Evolutionary conservation across 768 basidiomycete species (phyloP).

Genomic region (Russula lepida): DNA sequence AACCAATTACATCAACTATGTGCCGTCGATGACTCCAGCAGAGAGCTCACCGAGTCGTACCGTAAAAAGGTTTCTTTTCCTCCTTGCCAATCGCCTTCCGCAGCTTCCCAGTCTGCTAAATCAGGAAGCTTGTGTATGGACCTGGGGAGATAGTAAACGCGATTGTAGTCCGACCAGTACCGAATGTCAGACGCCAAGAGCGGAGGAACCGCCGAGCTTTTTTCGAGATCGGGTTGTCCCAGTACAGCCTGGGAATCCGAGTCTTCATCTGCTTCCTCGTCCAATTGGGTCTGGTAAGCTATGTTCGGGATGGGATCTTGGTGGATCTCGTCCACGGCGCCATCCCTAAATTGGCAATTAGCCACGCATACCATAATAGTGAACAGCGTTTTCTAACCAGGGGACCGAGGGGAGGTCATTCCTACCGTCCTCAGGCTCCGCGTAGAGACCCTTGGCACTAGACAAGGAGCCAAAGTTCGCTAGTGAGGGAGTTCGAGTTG

Average conservation of each 20-base stretch:
- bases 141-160: constrained; percentile 55
- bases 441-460: constrained; percentile 34
- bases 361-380: background rate
- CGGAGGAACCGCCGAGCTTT: background rate
- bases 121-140: constrained; percentile 60
- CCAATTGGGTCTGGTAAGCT: constrained; percentile 43
- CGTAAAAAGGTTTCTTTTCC: constrained; percentile 44
- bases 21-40: background rate
- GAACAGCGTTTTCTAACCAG: constrained; percentile 6
- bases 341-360: constrained; percentile 35
- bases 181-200: constrained; percentile 31
- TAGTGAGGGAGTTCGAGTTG: constrained; percentile 24
- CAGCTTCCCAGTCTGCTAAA: constrained; percentile 43
- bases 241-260: background rate
- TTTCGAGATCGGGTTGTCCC: background rate
- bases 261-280: constrained; percentile 26
- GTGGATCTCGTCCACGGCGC: constrained; percentile 39
- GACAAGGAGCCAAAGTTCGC: constrained; percentile 61
- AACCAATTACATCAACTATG: background rate
- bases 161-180: constrained; percentile 65
- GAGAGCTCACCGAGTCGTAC: constrained; percentile 43
- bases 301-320: constrained; percentile 48
- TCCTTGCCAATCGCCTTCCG: constrained; percentile 47
- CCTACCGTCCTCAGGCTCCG: constrained; percentile 24
- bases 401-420: background rate